A percentile compares a stretch with the other conserved stretches of the same genome.
phyloP scores from a whole-genome alignment of 306 rosid genomes.

The Prunus campanulata region DNA sequence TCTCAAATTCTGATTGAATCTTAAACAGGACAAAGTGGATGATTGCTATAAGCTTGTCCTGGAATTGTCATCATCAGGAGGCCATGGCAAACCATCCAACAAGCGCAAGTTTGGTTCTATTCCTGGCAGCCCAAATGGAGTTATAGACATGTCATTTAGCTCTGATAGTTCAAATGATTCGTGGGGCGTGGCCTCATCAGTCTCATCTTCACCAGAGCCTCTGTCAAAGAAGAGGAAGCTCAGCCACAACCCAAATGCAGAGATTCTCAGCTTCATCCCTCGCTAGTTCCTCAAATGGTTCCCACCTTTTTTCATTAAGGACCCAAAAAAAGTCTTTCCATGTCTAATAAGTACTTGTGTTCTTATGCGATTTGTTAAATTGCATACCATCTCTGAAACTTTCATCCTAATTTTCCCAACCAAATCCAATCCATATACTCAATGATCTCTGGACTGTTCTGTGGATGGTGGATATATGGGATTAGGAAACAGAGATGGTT shows the following conservation, averaged over 20 bases:
- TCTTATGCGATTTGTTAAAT: conserved; percentile 36
- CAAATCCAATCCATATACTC: neutral
- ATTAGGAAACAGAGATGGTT: conserved; percentile 50
- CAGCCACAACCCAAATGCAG: conserved; percentile 29
- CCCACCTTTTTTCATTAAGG: conserved; percentile 7
- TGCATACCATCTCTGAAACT: conserved; percentile 59
- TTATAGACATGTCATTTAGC: conserved; percentile 67
- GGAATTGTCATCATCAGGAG: conserved; percentile 33
- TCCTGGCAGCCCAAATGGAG: conserved; percentile 84
- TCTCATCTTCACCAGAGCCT: conserved; percentile 70
- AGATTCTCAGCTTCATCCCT: conserved; percentile 34
- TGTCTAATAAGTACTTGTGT: conserved; percentile 34
- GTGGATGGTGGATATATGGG: conserved; percentile 25
- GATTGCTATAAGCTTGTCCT: conserved; percentile 52
- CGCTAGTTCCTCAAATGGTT: conserved; percentile 27
- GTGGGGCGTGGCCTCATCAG: conserved; percentile 52
- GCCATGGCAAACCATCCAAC: conserved; percentile 27
- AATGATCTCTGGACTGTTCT: conserved; percentile 9
- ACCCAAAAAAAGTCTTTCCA: conserved; percentile 13
- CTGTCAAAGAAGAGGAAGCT: conserved; percentile 57
- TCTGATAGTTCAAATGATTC: conserved; percentile 75
- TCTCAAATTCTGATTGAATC: neutral
- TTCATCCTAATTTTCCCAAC: conserved; percentile 15
- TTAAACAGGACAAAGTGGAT: conserved; percentile 57
- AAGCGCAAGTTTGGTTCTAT: conserved; percentile 57